These are phyloP conservation scores for Phaffia rhodozyma DNA, from an alignment of 1,284 basidiomycete species.

Conservation along the genomic window DNA sequence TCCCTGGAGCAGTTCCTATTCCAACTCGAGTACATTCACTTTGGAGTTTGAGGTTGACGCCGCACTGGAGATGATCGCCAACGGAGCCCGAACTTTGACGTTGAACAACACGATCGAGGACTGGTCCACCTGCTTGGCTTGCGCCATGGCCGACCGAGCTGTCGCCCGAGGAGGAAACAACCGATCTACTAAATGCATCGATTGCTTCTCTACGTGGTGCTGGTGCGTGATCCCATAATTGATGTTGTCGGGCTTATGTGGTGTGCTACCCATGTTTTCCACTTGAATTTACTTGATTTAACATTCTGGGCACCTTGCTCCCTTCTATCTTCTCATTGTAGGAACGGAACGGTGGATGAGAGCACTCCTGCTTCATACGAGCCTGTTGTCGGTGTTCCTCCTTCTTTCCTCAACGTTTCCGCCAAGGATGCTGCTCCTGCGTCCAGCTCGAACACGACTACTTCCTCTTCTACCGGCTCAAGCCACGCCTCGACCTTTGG, in stretches of 20 bases:
- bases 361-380: conserved; percentile 23
- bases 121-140: conserved; percentile 37
- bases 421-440: too few relatives aligned
- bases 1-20: conserved; percentile 34
- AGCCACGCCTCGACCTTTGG: too few relatives aligned
- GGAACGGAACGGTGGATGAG: conserved; percentile 29
- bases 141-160: conserved; percentile 37
- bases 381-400: conserved; percentile 26
- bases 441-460: too few relatives aligned
- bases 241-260: too few relatives aligned
- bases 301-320: background rate
- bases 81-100: conserved; percentile 27
- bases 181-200: conserved; percentile 29
- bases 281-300: background rate
- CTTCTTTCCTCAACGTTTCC: conserved; percentile 21
- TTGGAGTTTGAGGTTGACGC: conserved; percentile 34
- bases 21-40: conserved; percentile 35
- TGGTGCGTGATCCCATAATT: conserved; percentile 15
- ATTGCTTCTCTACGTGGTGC: conserved; percentile 35
- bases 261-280: background rate
- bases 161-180: conserved; percentile 26
- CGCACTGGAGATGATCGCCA: conserved; percentile 28
- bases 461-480: too few relatives aligned
- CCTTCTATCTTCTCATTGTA: conserved; percentile 2
- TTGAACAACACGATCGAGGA: conserved; percentile 30